Evolutionary conservation across 441 rosid species (phyloP), one percentile per base, ranked within the genome.

Genomic region (Eutrema salsugineum): DNA sequence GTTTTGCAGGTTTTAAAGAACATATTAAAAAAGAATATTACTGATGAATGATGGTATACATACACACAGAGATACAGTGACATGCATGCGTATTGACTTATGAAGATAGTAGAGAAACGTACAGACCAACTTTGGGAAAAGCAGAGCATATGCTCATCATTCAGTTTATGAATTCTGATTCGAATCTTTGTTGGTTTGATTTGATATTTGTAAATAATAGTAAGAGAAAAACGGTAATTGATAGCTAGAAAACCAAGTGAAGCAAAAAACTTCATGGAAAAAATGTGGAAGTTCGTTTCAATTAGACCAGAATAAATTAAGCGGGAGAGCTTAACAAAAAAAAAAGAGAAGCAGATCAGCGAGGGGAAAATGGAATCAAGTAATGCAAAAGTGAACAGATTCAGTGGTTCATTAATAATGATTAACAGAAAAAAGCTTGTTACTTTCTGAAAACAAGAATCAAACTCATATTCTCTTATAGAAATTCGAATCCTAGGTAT

Each of bases 11-110:
- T 12, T 54, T 8, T 24, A 16, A 6, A 10, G 19, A 15, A 63
- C 6, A 54, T 16, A 12, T 15, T 2, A 8, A 15, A 15, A 27
- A 46, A 8, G 0, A 53, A 17, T 47, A 16, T 4, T 3, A 43
- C 49, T 19, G 60, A 48, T 47, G 32, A 56, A 44, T 39, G 33
- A 12, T 49, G 9, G 9, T 58, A 46, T 11, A 7, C 27, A 61
- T 17, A 40, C 42, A 40, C 4, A 12, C 47, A 40, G 4, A 40
- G n/a, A 50, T 28, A 38, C 3, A 32, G 19, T 61, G 57, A 44
- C 64, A 53, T 75, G 78, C 74, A 68, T 61, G 78, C 5, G 56
- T 40, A 32, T 62, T 30, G 43, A n/a, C n/a, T n/a, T 30, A 40
- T 48, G 33, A 40, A 55, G 35, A 46, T 24, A 47, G 24, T 49